A percentile compares a stretch with the other conserved stretches of the same genome.
Evolutionary conservation across 2,329 filamentous ascomycete species (phyloP).

Genomic region (Pseudodiploospora longispora): DNA sequence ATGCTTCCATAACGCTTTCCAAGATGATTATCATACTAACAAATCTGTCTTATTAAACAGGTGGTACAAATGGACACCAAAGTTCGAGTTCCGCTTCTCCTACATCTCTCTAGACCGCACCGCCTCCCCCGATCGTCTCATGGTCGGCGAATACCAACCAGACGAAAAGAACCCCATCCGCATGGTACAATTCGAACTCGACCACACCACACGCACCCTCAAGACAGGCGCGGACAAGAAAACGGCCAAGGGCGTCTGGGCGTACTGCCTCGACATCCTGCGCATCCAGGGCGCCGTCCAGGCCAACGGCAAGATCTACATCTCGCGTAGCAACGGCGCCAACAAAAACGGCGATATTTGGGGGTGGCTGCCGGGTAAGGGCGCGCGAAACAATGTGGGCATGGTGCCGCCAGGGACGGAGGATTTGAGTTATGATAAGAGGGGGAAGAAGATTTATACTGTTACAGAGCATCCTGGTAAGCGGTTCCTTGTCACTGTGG

Average conservation of each 20-base stretch:
- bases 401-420: slow-evolving; percentile 1
- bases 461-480: no score
- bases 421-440: no score
- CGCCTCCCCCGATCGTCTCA: slow-evolving; percentile 19
- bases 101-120: slow-evolving; percentile 28
- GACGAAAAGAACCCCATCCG: slow-evolving; percentile 13
- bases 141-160: slow-evolving; percentile 25
- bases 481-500: no score
- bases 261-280: slow-evolving; percentile 22
- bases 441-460: no score
- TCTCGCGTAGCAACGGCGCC: slow-evolving; percentile 23
- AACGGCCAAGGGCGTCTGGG: slow-evolving; percentile 19
- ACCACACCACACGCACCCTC: slow-evolving; percentile 15
- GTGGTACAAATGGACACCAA: slow-evolving; percentile 17
- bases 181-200: slow-evolving; percentile 20
- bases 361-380: slow-evolving; percentile 21
- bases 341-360: slow-evolving; percentile 21
- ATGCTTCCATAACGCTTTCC: no score
- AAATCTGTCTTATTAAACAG: slow-evolving; percentile 1
- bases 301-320: slow-evolving; percentile 14
- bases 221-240: slow-evolving; percentile 15
- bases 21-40: slow-evolving; percentile 13
- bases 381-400: slow-evolving; percentile 4
- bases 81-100: slow-evolving; percentile 24
- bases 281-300: slow-evolving; percentile 26